Conservation (phyloP, 495 filamentous ascomycete genomes). For the Aspergillus homomorphus region DNA sequence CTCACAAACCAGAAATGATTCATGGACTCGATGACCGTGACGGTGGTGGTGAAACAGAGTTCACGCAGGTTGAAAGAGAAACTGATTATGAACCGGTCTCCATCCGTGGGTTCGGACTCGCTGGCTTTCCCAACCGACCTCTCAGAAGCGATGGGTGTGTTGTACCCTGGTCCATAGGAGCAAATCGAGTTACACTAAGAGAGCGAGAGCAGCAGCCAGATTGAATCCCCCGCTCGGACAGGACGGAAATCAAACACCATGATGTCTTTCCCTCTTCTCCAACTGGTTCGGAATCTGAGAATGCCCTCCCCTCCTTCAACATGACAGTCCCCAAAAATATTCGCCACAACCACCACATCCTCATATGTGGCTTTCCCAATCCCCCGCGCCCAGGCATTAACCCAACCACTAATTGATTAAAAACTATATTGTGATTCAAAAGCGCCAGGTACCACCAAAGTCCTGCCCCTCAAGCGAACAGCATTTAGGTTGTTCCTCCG, state of each 20-base stretch:
- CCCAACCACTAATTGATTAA: neutral
- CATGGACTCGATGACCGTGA: neutral
- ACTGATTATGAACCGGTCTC: neutral
- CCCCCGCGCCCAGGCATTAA: neutral
- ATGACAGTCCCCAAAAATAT: no score
- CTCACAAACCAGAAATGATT: neutral
- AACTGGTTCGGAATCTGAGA: neutral
- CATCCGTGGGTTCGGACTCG: slow-evolving; percentile 8
- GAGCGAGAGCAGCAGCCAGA: neutral
- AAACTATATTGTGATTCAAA: neutral
- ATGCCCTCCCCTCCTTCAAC: neutral
- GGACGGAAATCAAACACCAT: neutral
- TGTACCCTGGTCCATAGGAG: neutral
- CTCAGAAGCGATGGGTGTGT: neutral
- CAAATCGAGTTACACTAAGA: slow-evolving; percentile 2
- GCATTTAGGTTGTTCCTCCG: neutral
- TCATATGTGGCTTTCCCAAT: neutral
- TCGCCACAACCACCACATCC: neutral
- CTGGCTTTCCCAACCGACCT: slow-evolving; percentile 1
- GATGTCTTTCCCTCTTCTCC: neutral
- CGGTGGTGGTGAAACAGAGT: neutral
- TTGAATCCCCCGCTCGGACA: neutral
- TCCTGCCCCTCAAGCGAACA: neutral
- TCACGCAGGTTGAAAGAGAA: slow-evolving; percentile 1
- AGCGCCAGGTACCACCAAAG: neutral